These are phyloP conservation scores for Fomitopsis pinicola DNA, from an alignment of 1,284 basidiomycete genomes.

Conservation along the genomic window DNA sequence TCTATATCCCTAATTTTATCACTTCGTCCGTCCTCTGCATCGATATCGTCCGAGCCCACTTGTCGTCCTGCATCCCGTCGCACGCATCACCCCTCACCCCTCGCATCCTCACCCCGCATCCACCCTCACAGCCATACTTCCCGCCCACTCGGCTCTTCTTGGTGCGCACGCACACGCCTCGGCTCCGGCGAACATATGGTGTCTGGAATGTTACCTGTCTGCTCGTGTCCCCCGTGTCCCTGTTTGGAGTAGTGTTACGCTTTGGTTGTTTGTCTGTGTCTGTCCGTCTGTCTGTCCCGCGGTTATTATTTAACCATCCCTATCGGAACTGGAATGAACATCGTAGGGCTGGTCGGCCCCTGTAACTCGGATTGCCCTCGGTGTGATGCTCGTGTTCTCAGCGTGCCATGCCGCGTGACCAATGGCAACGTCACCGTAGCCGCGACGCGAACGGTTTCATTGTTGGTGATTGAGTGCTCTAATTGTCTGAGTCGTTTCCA, in stretches of 20 bases:
- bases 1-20: slow-evolving; percentile 7
- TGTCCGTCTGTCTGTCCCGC: neutral
- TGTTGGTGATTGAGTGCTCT: too few relatives aligned
- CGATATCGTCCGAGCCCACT: neutral
- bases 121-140: neutral
- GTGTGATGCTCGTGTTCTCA: neutral
- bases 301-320: neutral
- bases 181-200: neutral
- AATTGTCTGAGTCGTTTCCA: too few relatives aligned
- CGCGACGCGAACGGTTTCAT: too few relatives aligned
- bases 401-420: neutral
- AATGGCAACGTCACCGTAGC: neutral
- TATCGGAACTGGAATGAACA: neutral
- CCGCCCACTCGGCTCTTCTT: neutral
- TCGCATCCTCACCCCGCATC: neutral
- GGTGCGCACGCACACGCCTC: neutral
- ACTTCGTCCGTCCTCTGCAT: neutral
- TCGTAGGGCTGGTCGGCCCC: neutral
- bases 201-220: neutral
- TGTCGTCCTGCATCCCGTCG: neutral
- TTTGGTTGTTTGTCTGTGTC: neutral
- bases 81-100: neutral
- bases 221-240: neutral
- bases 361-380: neutral
- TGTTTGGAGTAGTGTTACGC: neutral